Percentiles rank a stretch among this genome's conserved stretches.
phyloP scores from a whole-genome alignment of 202 grass and related monocot genomes.

The Hordeum pubiflorum region DNA sequence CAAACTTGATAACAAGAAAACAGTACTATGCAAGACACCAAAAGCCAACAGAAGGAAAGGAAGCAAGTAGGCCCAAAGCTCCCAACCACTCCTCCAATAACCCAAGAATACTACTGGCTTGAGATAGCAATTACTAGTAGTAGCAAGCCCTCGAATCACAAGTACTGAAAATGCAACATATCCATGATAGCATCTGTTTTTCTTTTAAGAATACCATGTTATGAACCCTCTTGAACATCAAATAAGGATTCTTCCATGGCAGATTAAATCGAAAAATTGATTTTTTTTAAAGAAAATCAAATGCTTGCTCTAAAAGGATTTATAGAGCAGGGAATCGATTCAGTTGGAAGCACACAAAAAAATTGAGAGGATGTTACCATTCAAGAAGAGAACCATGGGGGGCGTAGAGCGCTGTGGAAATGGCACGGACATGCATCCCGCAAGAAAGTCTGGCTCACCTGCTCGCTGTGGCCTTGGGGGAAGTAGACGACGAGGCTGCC shows the following conservation, averaged over 20 bases:
- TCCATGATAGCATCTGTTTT: neutral
- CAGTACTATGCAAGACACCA: neutral
- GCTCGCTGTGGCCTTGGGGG: slow-evolving; percentile 97
- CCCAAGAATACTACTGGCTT: slow-evolving; percentile 9
- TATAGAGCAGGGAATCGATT: neutral
- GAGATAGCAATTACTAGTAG: neutral
- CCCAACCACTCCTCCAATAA: slow-evolving; percentile 26
- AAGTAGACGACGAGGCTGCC: slow-evolving; percentile 99
- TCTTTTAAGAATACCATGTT: neutral
- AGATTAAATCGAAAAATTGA: neutral
- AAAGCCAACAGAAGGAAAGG: slow-evolving; percentile 24
- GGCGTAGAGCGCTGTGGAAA: neutral
- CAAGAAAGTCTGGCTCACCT: slow-evolving; percentile 25
- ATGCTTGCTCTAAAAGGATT: neutral
- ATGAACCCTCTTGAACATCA: neutral
- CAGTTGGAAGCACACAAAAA: neutral
- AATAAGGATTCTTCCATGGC: neutral
- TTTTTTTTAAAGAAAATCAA: neutral
- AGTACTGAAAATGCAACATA: neutral
- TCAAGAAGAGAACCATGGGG: neutral
- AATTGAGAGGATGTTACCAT: neutral
- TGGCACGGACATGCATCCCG: neutral
- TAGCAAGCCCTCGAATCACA: neutral
- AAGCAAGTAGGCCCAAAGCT: slow-evolving; percentile 10
- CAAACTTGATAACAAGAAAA: slow-evolving; percentile 27